These are phyloP conservation scores for Imleria badia DNA, from an alignment of 768 basidiomycete genomes.

Conservation along the genomic window DNA sequence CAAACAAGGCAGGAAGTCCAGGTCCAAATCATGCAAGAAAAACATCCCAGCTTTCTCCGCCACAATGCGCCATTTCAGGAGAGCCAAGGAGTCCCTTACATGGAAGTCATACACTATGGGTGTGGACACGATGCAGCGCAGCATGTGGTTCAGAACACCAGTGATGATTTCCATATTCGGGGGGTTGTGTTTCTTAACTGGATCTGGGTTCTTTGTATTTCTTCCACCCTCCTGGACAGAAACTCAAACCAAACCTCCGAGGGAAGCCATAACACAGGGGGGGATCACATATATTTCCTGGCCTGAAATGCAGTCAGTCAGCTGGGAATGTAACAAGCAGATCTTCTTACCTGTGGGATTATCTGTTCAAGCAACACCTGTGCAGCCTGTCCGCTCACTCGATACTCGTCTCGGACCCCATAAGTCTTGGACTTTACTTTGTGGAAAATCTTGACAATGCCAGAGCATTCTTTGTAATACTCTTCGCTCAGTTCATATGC, in stretches of 20 bases:
- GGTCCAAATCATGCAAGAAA: not conserved
- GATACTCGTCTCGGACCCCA: slow-evolving; percentile 3
- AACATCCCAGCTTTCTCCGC: not conserved
- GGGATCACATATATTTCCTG: not conserved
- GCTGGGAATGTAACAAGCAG: not conserved
- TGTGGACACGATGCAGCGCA: not conserved
- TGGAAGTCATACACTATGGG: slow-evolving; percentile 6
- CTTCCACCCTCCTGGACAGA: not conserved
- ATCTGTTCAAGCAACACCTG: not conserved
- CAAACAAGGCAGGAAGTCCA: not conserved
- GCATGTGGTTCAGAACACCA: slow-evolving; percentile 9
- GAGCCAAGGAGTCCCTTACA: not conserved
- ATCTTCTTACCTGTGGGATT: not conserved
- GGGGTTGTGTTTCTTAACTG: not conserved
- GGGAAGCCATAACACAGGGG: slow-evolving; percentile 2
- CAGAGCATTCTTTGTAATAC: not conserved
- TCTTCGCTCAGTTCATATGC: slow-evolving; percentile 8
- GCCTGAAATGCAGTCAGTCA: not conserved
- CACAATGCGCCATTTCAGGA: not conserved
- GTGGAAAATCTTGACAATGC: not conserved
- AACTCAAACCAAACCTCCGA: slow-evolving; percentile 5
- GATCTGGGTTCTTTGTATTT: slow-evolving; percentile 3
- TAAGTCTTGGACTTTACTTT: not conserved
- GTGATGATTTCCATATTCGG: slow-evolving; percentile 9
- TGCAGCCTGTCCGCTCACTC: slow-evolving; percentile 5